Evolutionary conservation across 495 filamentous ascomycete species (phyloP).

Genomic region (Penicillium canescens): DNA sequence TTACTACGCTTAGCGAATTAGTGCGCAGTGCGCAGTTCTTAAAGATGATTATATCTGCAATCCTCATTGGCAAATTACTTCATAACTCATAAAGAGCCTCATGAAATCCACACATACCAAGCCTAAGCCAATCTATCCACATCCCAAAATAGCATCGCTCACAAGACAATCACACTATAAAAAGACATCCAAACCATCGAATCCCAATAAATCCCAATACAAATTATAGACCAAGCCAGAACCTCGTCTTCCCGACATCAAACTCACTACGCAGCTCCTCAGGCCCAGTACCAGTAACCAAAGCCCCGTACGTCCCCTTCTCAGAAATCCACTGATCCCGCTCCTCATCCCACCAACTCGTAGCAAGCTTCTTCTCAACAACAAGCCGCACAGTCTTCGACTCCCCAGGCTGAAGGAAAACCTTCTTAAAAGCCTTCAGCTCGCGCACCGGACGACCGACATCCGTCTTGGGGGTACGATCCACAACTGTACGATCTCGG

Average conservation of each 20-base stretch:
- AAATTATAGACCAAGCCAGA: slow-evolving; percentile 51
- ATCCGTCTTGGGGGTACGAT: slow-evolving; percentile 53
- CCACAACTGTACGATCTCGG: slow-evolving; percentile 82
- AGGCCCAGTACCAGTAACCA: slow-evolving; percentile 57
- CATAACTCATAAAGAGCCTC: no score
- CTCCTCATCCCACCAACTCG: slow-evolving; percentile 79
- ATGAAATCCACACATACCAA: no score
- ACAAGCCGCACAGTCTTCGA: slow-evolving; percentile 63
- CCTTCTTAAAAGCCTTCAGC: slow-evolving; percentile 79
- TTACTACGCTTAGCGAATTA: no score
- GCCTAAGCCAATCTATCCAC: no score
- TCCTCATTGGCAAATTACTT: no score
- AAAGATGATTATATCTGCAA: no score
- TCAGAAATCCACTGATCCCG: slow-evolving; percentile 74
- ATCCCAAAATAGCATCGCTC: no score
- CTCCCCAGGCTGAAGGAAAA: slow-evolving; percentile 67
- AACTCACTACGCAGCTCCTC: slow-evolving; percentile 47
- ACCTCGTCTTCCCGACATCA: slow-evolving; percentile 55
- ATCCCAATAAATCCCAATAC: no score
- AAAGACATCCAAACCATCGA: no score
- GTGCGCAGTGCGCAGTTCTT: no score
- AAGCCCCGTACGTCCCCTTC: slow-evolving; percentile 67
- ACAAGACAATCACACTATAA: no score
- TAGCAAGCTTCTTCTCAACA: slow-evolving; percentile 71
- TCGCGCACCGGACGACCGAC: slow-evolving; percentile 72